phyloP scores from a whole-genome alignment of 208 protist species.

The Acanthamoeba lenticulata region DNA sequence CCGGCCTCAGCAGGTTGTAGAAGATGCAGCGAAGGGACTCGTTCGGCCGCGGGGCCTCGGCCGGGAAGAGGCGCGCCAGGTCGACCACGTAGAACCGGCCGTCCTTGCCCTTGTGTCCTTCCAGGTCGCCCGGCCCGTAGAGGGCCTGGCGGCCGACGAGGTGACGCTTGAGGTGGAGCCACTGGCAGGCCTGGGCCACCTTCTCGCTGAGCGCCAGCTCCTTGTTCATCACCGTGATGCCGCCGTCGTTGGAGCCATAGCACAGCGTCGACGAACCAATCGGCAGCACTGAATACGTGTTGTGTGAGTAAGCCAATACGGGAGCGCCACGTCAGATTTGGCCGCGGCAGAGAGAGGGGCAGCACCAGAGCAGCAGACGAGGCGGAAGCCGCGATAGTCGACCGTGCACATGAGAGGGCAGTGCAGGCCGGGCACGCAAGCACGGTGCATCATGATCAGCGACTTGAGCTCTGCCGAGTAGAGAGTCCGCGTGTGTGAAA shows the following conservation, averaged over 20 bases:
- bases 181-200: conserved; percentile 7
- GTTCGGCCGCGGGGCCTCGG: neutral
- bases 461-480: conserved; percentile 42
- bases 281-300: neutral
- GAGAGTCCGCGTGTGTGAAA: neutral
- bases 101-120: conserved; percentile 60
- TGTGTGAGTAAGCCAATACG: neutral
- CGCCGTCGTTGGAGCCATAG: conserved; percentile 63
- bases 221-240: conserved; percentile 6
- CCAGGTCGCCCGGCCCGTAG: conserved; percentile 53
- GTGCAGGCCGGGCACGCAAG: conserved; percentile 20
- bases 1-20: conserved; percentile 66
- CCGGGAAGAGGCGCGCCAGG: conserved; percentile 60
- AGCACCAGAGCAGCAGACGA: conserved; percentile 61
- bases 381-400: conserved; percentile 59
- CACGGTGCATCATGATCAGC: conserved; percentile 51
- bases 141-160: neutral
- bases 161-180: conserved; percentile 38
- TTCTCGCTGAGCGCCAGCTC: neutral
- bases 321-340: too few relatives aligned
- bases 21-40: conserved; percentile 57
- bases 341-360: neutral
- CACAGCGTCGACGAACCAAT: conserved; percentile 46
- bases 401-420: conserved; percentile 58
- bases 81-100: conserved; percentile 58